Evolutionary conservation across 2,329 filamentous ascomycete species (phyloP), one percentile per base, ranked within the genome.

Genomic region (Cordyceps farinosa): DNA sequence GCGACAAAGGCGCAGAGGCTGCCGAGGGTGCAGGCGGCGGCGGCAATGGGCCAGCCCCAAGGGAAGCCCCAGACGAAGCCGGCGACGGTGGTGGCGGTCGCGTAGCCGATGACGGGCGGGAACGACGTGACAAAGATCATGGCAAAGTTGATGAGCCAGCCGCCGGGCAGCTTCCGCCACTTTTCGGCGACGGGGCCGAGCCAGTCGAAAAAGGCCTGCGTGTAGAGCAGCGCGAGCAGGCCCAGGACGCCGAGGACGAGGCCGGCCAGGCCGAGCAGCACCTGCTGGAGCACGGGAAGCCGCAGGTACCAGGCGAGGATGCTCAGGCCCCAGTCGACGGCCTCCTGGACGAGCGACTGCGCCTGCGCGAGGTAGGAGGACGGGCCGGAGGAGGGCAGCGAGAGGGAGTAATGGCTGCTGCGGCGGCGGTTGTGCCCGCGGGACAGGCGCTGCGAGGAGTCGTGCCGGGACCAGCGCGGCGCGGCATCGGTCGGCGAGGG

Each of bases 91-190:
- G 80, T 77, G 69, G 89, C 88, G 1, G 89, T 91, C 65, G 89
- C 91, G 80, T 96, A 97, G 15, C 93, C 93, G 66, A 97, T 89
- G 69, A 96, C 76, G 2, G 93, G 93, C 27, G 93, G 93, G 74
- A 97, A 96, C 2, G 89, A 91, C 17, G 92, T 89, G 47, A 84
- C 73, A 73, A 93, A 92, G 42, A 90, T 88, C 69, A 91, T 79
- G 38, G 84, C 74, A 85, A 92, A 96, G 45, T 95, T 81, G 56
- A 97, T 84, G 64, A 84, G 79, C 81, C 86, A 95, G 50, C 92
- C 94, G 59, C 84, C 87, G 1, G 80, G 83, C 5, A 92, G 79
- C 36, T 86, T 82, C 70, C 91, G 86, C 92, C 92, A 97, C 67
- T 84, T 84, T 73, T 87, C 82, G 29, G 93, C 91, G 13, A 87